Percentiles rank a stretch among this genome's conserved stretches.
Evolutionary conservation across 768 basidiomycete species (phyloP).

Genomic region (Gloeopeniophorella convolvens): DNA sequence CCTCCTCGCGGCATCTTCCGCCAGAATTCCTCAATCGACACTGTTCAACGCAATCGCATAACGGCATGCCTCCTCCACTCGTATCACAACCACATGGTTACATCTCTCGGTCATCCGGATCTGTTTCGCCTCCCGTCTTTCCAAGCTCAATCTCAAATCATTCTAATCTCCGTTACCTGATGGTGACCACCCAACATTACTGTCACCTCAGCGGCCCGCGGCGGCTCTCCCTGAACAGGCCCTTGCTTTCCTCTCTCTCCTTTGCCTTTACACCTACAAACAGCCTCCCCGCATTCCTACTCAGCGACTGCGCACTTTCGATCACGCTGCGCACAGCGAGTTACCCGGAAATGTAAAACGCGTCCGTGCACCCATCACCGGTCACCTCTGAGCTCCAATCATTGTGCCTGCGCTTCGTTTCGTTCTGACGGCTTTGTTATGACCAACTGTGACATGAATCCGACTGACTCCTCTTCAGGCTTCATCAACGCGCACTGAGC

Average conservation of each 20-base stretch:
- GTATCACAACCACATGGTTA: slow-evolving; percentile 19
- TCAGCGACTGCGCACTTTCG: background rate
- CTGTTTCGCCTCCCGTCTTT: slow-evolving; percentile 9
- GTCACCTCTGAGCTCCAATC: slow-evolving; percentile 1
- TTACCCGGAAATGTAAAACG: too few species aligned
- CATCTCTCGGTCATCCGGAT: slow-evolving; percentile 11
- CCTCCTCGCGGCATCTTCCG: slow-evolving; percentile 15
- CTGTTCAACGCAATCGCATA: slow-evolving; percentile 4
- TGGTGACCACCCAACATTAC: slow-evolving; percentile 7
- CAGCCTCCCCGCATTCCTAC: background rate
- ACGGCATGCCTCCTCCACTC: slow-evolving; percentile 10
- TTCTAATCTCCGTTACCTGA: slow-evolving; percentile 11
- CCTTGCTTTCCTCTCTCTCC: background rate
- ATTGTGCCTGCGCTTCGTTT: slow-evolving; percentile 7
- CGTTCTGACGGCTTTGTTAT: slow-evolving; percentile 1
- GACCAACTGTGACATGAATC: slow-evolving; percentile 7
- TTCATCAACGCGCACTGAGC: background rate
- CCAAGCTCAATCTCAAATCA: slow-evolving; percentile 1
- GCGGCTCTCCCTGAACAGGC: background rate
- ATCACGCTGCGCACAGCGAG: too few species aligned
- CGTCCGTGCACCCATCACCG: slow-evolving; percentile 1
- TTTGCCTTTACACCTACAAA: background rate
- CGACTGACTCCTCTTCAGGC: background rate
- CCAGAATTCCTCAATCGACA: slow-evolving; percentile 4
- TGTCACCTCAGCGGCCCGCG: background rate